Evolutionary conservation across 169 alveolate species (phyloP).

Genomic region (Eimeria zaria): DNA sequence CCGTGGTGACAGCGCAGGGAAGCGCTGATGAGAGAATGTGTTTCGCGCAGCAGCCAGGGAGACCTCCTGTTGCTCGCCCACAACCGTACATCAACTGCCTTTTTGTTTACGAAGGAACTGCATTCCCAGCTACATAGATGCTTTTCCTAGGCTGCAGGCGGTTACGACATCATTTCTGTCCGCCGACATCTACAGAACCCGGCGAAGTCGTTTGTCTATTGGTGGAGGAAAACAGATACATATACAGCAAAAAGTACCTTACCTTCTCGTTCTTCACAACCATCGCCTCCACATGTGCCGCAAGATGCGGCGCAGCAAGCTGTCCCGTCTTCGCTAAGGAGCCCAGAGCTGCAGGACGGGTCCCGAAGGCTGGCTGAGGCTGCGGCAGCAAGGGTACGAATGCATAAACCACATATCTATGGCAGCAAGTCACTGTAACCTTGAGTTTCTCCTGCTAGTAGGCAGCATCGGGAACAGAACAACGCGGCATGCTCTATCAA

Average conservation of each 20-base stretch:
- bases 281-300: constrained; percentile 60
- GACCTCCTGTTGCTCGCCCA: constrained; percentile 13
- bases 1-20: constrained; percentile 49
- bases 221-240: neutral
- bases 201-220: neutral
- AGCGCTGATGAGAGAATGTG: constrained; percentile 60
- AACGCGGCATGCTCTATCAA: neutral
- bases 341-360: constrained; percentile 75
- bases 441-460: neutral
- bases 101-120: neutral
- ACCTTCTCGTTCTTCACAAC: constrained; percentile 74
- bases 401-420: neutral
- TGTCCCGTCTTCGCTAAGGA: constrained; percentile 44
- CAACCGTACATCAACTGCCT: neutral
- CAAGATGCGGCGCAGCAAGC: constrained; percentile 45
- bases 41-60: constrained; percentile 44
- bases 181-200: neutral
- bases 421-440: neutral
- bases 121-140: no score
- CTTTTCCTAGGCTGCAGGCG: neutral
- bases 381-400: neutral
- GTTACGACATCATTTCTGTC: neutral
- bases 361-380: constrained; percentile 62
- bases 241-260: neutral
- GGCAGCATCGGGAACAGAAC: neutral